phyloP scores from a whole-genome alignment of 768 basidiomycete genomes.

The Phallus indusiatus region DNA sequence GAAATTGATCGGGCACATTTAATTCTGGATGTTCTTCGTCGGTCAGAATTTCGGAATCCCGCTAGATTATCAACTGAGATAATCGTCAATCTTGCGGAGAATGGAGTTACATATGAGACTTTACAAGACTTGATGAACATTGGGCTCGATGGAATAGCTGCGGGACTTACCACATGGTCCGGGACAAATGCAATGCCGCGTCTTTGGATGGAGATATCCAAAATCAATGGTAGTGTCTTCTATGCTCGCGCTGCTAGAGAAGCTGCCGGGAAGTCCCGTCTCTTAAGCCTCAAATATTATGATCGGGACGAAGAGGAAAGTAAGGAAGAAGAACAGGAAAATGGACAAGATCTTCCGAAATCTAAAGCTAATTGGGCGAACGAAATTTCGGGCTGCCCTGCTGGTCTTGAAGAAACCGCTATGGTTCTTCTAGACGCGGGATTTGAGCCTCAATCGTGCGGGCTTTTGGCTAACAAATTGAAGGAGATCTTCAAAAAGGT shows the following conservation, averaged over 20 bases:
- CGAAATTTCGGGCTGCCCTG: conserved; percentile 48
- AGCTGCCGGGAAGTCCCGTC: neutral
- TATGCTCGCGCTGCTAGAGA: conserved; percentile 3
- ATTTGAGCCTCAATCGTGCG: conserved; percentile 40
- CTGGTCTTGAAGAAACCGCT: conserved; percentile 51
- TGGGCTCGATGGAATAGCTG: conserved; percentile 18
- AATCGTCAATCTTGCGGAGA: conserved; percentile 56
- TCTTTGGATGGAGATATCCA: conserved; percentile 18
- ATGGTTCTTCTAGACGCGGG: conserved; percentile 50
- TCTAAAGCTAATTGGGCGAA: conserved; percentile 70
- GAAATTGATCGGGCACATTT: conserved; percentile 32
- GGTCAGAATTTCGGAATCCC: conserved; percentile 37
- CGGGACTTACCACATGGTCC: conserved; percentile 18
- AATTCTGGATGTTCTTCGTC: conserved; percentile 46
- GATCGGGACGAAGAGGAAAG: neutral
- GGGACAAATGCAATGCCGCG: conserved; percentile 11
- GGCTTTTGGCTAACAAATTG: conserved; percentile 46
- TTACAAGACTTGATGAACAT: conserved; percentile 25
- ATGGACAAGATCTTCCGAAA: neutral
- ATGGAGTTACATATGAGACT: conserved; percentile 38
- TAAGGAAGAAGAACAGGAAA: neutral
- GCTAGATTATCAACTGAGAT: conserved; percentile 44
- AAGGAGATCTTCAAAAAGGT: conserved; percentile 34
- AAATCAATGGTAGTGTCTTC: conserved; percentile 4
- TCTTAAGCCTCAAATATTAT: neutral